A percentile compares a stretch with the other conserved stretches of the same genome.
Evolutionary conservation across 495 filamentous ascomycete species (phyloP).

Genomic region (Annulohypoxylon bovei): DNA sequence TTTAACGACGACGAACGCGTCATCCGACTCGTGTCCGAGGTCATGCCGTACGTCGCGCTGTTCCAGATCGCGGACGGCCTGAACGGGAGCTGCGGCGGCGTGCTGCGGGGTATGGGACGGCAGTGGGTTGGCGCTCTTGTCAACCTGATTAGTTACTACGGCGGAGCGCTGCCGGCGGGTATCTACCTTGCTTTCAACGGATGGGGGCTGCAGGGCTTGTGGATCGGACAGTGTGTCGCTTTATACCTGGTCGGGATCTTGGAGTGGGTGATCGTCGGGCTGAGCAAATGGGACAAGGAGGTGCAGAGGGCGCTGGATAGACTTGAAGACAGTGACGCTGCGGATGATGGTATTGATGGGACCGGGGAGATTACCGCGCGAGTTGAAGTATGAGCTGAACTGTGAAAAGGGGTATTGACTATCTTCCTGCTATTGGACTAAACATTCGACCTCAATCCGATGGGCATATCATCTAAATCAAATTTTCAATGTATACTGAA

Average conservation of each 20-base stretch:
- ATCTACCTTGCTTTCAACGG: conserved; percentile 90
- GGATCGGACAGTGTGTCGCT: conserved; percentile 91
- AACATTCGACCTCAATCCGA: not conserved
- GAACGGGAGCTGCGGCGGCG: conserved; percentile 86
- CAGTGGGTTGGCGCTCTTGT: conserved; percentile 92
- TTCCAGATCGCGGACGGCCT: conserved; percentile 94
- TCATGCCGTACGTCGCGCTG: conserved; percentile 89
- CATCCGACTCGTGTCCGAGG: conserved; percentile 78
- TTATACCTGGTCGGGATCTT: conserved; percentile 81
- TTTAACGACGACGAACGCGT: conserved; percentile 85
- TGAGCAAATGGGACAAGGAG: conserved; percentile 81
- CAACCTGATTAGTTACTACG: conserved; percentile 89
- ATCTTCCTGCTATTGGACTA: not conserved
- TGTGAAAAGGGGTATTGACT: not conserved
- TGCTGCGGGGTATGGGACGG: conserved; percentile 83
- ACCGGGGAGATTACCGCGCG: not conserved
- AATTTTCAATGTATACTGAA: not conserved
- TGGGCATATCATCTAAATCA: not conserved
- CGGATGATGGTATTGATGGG: not conserved
- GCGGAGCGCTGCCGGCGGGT: conserved; percentile 82
- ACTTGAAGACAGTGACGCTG: conserved; percentile 68
- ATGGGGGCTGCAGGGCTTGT: conserved; percentile 85
- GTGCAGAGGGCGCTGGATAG: conserved; percentile 79
- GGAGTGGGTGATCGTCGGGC: conserved; percentile 83
- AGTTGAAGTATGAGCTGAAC: conserved; percentile 19